Evolutionary conservation across 345 rosid species (phyloP), one percentile per base, ranked within the genome.

Genomic region (Aethionema arabicum): DNA sequence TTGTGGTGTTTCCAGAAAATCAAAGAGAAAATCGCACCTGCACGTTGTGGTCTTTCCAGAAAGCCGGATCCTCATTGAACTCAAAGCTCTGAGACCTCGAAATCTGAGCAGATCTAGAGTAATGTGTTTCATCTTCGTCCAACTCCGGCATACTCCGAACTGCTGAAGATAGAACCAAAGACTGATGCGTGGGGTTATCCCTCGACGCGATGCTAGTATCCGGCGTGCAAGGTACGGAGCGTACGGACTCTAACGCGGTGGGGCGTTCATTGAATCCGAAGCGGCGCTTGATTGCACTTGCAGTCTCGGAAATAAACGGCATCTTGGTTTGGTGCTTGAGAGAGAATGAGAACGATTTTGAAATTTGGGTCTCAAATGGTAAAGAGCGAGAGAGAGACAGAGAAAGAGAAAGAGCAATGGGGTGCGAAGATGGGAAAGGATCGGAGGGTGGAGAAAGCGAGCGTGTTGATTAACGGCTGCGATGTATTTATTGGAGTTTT

Each of bases 11-110:
- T 29, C 21, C 39, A 45, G n/a, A n/a, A n/a, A n/a, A n/a, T n/a
- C n/a, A n/a, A 3, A n/a, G 45, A 3, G 0, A 12, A 21, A 13
- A 12, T 8, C 69, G 33, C 0, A 74, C 99, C 92, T 95, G 99
- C 14, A 95, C 97, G 57, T 95, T 95, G 66, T 80, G 96, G 36
- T 95, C 99, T 75, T 85, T 84, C 97, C 97, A 88, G 72, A 95
- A 86, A 7, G 96, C 82, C 1, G 97, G 95, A 75, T 88, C 97
- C 51, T 95, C 96, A n/a, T 50, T 52, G 65, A 90, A 71, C 68
- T 90, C 97, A 45, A 85, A 90, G 67, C 85, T 79, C 50, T 69
- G 90, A 40, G 80, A 74, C 40, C 76, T 66, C 56, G 62, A 71
- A 4, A 66, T 67, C 61, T 56, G 73, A 16, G 66, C 66, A 38